A percentile compares a stretch with the other conserved stretches of the same genome.
Evolutionary conservation across 2,329 filamentous ascomycete species (phyloP).

Genomic region (Alternaria ethzedia): DNA sequence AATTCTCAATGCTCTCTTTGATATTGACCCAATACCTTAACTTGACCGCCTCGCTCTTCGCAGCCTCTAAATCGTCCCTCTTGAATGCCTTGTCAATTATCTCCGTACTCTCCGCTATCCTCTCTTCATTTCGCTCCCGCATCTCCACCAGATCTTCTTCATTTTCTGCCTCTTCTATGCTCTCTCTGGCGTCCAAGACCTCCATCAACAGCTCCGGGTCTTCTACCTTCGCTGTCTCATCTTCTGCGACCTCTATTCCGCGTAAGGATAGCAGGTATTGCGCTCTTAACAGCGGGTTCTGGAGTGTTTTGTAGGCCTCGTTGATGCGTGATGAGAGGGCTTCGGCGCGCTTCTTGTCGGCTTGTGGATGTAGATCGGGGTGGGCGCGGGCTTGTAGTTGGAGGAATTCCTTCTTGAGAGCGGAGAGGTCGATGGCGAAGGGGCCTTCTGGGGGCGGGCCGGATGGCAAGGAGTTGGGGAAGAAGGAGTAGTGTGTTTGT

Average conservation of each 20-base stretch:
- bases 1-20: conserved; percentile 76
- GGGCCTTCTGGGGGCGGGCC: conserved; percentile 79
- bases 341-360: conserved; percentile 69
- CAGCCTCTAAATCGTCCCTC: conserved; percentile 68
- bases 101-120: conserved; percentile 69
- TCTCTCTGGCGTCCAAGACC: conserved; percentile 75
- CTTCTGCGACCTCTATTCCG: conserved; percentile 78
- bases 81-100: conserved; percentile 70
- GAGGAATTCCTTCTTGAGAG: conserved; percentile 84
- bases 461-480: conserved; percentile 75
- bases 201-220: conserved; percentile 76
- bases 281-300: conserved; percentile 79
- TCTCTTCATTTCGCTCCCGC: conserved; percentile 68
- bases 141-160: conserved; percentile 70
- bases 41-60: conserved; percentile 74
- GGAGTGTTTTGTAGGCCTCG: conserved; percentile 86
- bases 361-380: conserved; percentile 67
- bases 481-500: conserved; percentile 82
- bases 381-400: conserved; percentile 78
- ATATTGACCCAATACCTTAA: conserved; percentile 93
- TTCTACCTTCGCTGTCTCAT: conserved; percentile 75
- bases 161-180: conserved; percentile 61
- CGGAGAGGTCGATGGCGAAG: conserved; percentile 74
- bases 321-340: conserved; percentile 84
- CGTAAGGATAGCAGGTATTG: conserved; percentile 80